Percentiles rank a stretch among this genome's conserved stretches.
phyloP scores from a whole-genome alignment of 1,284 basidiomycete genomes.

The Tetrapyrgos nigripes region DNA sequence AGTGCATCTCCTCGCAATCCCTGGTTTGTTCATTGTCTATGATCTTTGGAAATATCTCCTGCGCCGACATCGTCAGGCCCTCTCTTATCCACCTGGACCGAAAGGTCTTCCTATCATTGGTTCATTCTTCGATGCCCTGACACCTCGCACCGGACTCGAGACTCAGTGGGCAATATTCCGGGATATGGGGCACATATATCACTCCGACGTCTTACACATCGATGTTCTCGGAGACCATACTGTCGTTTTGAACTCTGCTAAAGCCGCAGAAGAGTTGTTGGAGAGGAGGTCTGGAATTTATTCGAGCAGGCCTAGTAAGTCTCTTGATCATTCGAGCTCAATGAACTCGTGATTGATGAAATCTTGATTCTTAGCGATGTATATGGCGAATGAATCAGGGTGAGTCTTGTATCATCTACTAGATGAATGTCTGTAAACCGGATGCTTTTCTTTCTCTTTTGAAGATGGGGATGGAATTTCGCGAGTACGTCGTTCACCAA shows the following conservation, averaged over 20 bases:
- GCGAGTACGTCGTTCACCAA: conserved; percentile 31
- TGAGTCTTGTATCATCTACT: conserved; percentile 18
- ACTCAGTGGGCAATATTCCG: neutral
- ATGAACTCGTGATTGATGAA: neutral
- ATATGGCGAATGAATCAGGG: conserved; percentile 34
- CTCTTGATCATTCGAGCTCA: too few species aligned
- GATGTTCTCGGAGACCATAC: neutral
- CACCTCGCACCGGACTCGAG: too few species aligned
- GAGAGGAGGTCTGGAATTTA: neutral
- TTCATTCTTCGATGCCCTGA: too few species aligned
- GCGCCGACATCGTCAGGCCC: too few species aligned
- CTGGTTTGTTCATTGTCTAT: too few species aligned
- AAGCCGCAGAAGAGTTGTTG: neutral
- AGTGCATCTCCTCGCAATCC: too few species aligned
- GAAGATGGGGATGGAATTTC: too few species aligned
- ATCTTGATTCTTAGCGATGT: conserved; percentile 2
- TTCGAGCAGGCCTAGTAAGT: neutral
- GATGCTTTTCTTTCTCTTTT: too few species aligned
- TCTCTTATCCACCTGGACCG: too few species aligned
- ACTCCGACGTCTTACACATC: neutral
- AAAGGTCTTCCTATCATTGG: too few species aligned
- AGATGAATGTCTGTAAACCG: too few species aligned
- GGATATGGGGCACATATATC: neutral
- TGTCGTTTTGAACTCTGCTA: neutral
- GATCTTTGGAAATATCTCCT: too few species aligned